phyloP scores from a whole-genome alignment of 352 stramenopile genomes.

The Thraustochytrium sp. region DNA sequence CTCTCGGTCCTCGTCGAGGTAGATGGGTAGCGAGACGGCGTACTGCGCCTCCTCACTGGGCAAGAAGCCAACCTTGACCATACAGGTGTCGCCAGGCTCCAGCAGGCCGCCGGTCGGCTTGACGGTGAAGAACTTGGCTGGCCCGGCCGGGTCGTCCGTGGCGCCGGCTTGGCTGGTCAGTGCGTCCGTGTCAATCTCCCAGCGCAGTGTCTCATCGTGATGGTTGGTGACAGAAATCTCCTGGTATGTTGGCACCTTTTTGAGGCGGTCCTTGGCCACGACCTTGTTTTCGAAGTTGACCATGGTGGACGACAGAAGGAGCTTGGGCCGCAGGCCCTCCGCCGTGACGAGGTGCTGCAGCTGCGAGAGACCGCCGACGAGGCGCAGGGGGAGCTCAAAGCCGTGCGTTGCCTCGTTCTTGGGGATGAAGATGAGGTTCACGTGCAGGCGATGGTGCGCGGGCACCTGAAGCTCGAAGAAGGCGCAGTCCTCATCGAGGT shows the following conservation, averaged over 20 bases:
- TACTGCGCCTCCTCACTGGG: conserved; percentile 70
- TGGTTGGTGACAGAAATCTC: conserved; percentile 65
- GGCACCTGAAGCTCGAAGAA: conserved; percentile 69
- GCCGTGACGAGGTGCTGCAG: conserved; percentile 56
- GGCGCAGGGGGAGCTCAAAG: conserved; percentile 66
- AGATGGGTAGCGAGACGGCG: conserved; percentile 63
- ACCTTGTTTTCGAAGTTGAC: conserved; percentile 76
- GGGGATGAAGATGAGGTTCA: conserved; percentile 70
- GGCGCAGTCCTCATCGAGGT: conserved; percentile 49
- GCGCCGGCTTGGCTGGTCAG: not conserved
- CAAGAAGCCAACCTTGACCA: conserved; percentile 74
- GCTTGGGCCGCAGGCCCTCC: conserved; percentile 57
- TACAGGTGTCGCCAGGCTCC: conserved; percentile 64
- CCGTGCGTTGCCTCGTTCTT: conserved; percentile 54
- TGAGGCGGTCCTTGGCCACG: conserved; percentile 69
- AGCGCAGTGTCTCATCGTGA: conserved; percentile 60
- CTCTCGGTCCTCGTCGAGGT: conserved; percentile 58
- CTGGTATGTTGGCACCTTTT: conserved; percentile 75
- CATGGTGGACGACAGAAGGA: conserved; percentile 64
- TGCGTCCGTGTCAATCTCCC: conserved; percentile 63
- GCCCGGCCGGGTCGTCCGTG: not conserved
- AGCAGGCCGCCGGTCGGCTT: conserved; percentile 70
- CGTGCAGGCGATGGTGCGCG: conserved; percentile 61
- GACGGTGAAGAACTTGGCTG: conserved; percentile 65
- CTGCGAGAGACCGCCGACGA: conserved; percentile 52